These are phyloP conservation scores for Penicillium glabrum DNA, from an alignment of 2,329 filamentous ascomycete genomes.

Conservation along the genomic window DNA sequence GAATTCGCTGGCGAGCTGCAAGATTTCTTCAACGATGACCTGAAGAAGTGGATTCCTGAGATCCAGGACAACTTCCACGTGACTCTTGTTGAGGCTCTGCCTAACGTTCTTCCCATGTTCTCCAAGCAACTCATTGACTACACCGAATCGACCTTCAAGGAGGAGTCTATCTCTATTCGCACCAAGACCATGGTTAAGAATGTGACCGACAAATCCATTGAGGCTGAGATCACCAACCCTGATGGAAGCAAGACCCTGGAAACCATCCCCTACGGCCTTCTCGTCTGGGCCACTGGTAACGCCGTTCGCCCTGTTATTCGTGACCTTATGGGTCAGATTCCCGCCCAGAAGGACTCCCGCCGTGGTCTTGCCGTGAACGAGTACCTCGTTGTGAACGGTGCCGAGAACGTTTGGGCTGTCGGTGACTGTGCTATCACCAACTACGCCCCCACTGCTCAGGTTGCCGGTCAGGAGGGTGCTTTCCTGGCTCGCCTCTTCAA, in stretches of 20 bases:
- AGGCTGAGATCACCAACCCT: slow-evolving; percentile 78
- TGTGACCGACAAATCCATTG: slow-evolving; percentile 87
- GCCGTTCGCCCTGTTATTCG: slow-evolving; percentile 84
- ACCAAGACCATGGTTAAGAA: slow-evolving; percentile 99
- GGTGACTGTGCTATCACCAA: slow-evolving; percentile 97
- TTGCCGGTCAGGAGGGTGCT: slow-evolving; percentile 89
- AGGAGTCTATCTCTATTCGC: slow-evolving; percentile 95
- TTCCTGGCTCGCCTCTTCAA: slow-evolving; percentile 97
- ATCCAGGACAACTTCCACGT: slow-evolving; percentile 95
- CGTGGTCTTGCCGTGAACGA: slow-evolving; percentile 96
- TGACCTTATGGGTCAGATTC: slow-evolving; percentile 88
- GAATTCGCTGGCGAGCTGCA: slow-evolving; percentile 98
- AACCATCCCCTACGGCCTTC: slow-evolving; percentile 85
- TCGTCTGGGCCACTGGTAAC: slow-evolving; percentile 98
- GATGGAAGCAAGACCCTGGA: slow-evolving; percentile 82
- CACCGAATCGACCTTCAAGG: slow-evolving; percentile 98
- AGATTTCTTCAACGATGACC: slow-evolving; percentile 97
- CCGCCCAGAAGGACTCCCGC: slow-evolving; percentile 91
- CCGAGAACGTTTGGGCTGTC: slow-evolving; percentile 96
- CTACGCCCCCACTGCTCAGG: slow-evolving; percentile 96
- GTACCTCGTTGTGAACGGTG: slow-evolving; percentile 95
- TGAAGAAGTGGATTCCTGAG: slow-evolving; percentile 96
- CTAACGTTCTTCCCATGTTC: slow-evolving; percentile 93
- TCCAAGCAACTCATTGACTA: slow-evolving; percentile 99
- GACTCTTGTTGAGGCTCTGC: slow-evolving; percentile 93